These are phyloP conservation scores for Vigna unguiculata DNA, from an alignment of 306 rosid species.

Conservation along the genomic window DNA sequence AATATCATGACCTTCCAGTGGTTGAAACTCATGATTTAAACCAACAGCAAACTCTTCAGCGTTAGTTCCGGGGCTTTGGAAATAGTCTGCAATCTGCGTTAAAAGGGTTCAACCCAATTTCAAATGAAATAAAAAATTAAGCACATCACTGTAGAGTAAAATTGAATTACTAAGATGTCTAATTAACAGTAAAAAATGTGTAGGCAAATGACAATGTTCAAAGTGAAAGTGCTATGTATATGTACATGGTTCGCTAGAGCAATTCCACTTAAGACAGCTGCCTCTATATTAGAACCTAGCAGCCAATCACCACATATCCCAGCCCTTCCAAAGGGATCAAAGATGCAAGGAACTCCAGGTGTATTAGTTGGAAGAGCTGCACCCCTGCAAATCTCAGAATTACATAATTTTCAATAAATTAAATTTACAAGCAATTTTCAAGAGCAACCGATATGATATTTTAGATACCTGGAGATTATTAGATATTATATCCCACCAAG, in stretches of 20 bases:
- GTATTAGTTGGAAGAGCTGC: conserved; percentile 93
- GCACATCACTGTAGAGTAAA: conserved; percentile 13
- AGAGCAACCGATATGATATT: not conserved
- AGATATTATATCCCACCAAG: not conserved
- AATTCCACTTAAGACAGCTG: conserved; percentile 89
- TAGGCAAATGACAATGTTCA: conserved; percentile 5
- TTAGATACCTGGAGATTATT: not conserved
- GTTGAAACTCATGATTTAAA: conserved; percentile 65
- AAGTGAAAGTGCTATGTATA: conserved; percentile 26
- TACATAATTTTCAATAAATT: conserved; percentile 6
- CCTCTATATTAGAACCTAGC: conserved; percentile 88
- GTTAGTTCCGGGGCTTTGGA: conserved; percentile 51
- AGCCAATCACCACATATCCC: conserved; percentile 98
- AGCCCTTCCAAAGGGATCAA: conserved; percentile 87
- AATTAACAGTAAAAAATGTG: not conserved
- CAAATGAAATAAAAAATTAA: not conserved
- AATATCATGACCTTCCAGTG: conserved; percentile 76
- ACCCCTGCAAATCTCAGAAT: conserved; percentile 71
- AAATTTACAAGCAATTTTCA: not conserved
- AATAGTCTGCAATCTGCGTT: conserved; percentile 81
- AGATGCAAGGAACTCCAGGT: conserved; percentile 84
- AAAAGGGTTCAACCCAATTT: conserved; percentile 27
- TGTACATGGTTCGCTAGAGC: conserved; percentile 83
- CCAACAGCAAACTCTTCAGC: conserved; percentile 74
- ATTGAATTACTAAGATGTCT: conserved; percentile 23